Conservation (phyloP, 768 basidiomycete genomes). For the Kwoniella dejecticola region DNA sequence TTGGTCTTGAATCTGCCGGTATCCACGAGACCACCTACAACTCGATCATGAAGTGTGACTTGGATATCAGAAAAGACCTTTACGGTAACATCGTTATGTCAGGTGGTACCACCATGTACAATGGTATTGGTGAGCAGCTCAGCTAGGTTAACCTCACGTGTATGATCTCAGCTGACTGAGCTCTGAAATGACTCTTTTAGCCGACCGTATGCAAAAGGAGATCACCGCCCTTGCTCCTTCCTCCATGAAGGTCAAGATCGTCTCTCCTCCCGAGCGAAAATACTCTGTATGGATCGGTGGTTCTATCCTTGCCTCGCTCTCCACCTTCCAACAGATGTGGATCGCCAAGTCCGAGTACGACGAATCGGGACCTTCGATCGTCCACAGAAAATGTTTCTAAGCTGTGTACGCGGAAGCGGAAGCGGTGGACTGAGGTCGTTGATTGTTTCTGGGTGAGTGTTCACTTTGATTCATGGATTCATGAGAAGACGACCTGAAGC, state of each 20-base stretch:
- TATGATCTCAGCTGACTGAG: not conserved
- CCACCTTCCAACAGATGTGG: conserved; percentile 97
- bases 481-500: not conserved
- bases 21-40: conserved; percentile 89
- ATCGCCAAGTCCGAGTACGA: conserved; percentile 75
- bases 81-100: conserved; percentile 82
- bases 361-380: conserved; percentile 59
- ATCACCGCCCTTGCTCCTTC: conserved; percentile 78
- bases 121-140: conserved; percentile 66
- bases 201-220: conserved; percentile 95
- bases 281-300: conserved; percentile 73
- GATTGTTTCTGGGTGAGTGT: conserved; percentile 5
- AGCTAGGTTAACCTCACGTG: not conserved
- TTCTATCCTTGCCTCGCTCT: conserved; percentile 70
- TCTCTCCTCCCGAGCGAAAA: conserved; percentile 85
- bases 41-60: conserved; percentile 62
- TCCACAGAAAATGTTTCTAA: conserved; percentile 57
- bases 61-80: conserved; percentile 71
- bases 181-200: conserved; percentile 32
- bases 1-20: conserved; percentile 77
- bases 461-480: not conserved
- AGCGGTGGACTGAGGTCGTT: not conserved
- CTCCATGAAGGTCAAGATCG: conserved; percentile 94
- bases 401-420: conserved; percentile 5
- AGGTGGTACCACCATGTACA: conserved; percentile 94